Evolutionary conservation across 371 early-diverging fungal species (phyloP), one percentile per base, ranked within the genome.

Genomic region (Conidiobolus incongruus): DNA sequence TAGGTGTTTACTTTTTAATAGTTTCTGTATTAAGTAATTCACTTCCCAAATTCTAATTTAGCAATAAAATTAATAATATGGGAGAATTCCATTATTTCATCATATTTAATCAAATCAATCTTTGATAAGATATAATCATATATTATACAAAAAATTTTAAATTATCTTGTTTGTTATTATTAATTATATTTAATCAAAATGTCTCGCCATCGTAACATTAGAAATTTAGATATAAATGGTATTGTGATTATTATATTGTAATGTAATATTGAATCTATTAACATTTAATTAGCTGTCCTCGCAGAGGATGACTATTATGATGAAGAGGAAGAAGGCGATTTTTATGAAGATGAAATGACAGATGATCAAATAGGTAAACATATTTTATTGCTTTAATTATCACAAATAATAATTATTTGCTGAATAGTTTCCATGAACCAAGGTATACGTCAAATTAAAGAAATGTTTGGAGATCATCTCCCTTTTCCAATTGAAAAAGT

Each of bases 161-260:
- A n/a, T n/a, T n/a, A n/a, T n/a, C n/a, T n/a, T n/a, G n/a, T n/a
- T n/a, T n/a, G n/a, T n/a, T n/a, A n/a, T n/a, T n/a, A n/a, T n/a
- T n/a, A n/a, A n/a, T n/a, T n/a, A n/a, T n/a, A n/a, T n/a, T n/a
- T n/a, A n/a, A n/a, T n/a, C 35, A 53, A 12, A 40, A 80, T 81
- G 81, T 76, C 79, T 19, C 64, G 81, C 44, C 81, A 81, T 48
- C 63, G 81, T 51, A 65, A 59, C 40, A 62, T 81, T 37, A 60
- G 78, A 49, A 78, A 77, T 50, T 43, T 81, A 26, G 72, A 72
- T 45, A 53, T 74, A 26, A 69, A 73, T 36, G 78, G 78, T 77
- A 66, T 28, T 0, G n/a, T 12, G 12, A 16, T 10, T 7, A 8
- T 19, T 21, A 32, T n/a, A 36, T 13, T 13, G 33, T 32, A 15